A percentile compares a stretch with the other conserved stretches of the same genome.
phyloP scores from a whole-genome alignment of 106 monocot species.

The Chionographis japonica region DNA sequence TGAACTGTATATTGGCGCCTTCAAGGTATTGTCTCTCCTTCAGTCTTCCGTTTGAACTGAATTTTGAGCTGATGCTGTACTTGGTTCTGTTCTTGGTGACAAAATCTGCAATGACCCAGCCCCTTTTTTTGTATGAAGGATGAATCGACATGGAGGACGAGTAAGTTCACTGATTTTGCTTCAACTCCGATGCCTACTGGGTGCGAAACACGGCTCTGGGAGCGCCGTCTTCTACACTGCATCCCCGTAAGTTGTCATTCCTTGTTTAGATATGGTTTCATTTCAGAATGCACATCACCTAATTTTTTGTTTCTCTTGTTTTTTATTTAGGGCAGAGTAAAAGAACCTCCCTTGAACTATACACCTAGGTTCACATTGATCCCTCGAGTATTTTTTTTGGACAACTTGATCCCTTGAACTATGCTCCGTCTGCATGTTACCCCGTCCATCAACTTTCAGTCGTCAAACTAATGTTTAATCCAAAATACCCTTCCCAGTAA shows the following conservation, averaged over 20 bases:
- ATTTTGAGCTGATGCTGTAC: not conserved
- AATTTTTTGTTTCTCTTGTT: no score
- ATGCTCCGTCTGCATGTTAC: no score
- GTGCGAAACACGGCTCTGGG: constrained; percentile 66
- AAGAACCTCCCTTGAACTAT: no score
- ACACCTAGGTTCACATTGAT: no score
- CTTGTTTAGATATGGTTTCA: not conserved
- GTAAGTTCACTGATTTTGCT: constrained; percentile 68
- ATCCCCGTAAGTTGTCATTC: constrained; percentile 51
- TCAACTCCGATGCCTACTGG: constrained; percentile 39
- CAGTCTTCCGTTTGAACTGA: not conserved
- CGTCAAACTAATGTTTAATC: no score
- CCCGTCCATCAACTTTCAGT: no score
- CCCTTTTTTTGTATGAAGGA: constrained; percentile 33
- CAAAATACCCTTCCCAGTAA: no score
- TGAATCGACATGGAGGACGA: constrained; percentile 81
- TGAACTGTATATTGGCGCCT: constrained; percentile 81
- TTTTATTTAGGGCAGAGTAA: no score
- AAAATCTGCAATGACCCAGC: constrained; percentile 1
- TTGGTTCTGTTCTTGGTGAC: not conserved
- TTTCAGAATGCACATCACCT: no score
- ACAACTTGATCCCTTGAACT: no score
- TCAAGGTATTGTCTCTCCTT: constrained; percentile 44
- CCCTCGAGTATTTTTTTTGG: no score
- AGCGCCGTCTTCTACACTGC: constrained; percentile 78